phyloP scores from a whole-genome alignment of 495 filamentous ascomycete species.

The Filosporella fistucella region DNA sequence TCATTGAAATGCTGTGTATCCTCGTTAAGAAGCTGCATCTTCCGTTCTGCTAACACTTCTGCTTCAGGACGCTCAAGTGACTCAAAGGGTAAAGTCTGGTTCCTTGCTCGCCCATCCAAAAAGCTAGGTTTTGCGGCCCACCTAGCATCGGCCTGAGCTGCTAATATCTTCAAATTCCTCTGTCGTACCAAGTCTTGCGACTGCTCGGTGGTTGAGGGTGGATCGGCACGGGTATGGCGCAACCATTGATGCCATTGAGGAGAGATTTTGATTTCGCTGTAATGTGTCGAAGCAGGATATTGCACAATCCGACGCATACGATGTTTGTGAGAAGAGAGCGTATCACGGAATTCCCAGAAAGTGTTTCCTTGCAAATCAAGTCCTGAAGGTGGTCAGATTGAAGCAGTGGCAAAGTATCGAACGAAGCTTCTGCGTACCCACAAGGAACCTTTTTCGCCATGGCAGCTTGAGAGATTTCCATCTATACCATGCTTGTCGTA shows the following conservation, averaged over 20 bases:
- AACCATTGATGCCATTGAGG: constrained; percentile 98
- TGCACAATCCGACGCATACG: constrained; percentile 64
- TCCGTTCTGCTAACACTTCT: background rate
- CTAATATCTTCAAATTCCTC: constrained; percentile 65
- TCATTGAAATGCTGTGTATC: constrained; percentile 22
- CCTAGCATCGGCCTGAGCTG: constrained; percentile 73
- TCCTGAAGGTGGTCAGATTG: constrained; percentile 44
- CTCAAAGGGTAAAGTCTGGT: constrained; percentile 36
- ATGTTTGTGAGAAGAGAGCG: constrained; percentile 44
- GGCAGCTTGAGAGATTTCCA: constrained; percentile 84
- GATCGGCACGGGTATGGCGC: constrained; percentile 65
- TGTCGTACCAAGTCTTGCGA: constrained; percentile 62
- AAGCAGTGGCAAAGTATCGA: background rate
- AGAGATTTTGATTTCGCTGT: constrained; percentile 54
- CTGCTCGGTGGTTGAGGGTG: constrained; percentile 77
- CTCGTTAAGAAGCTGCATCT: background rate
- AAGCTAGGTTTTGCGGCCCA: constrained; percentile 72
- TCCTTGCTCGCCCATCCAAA: constrained; percentile 47
- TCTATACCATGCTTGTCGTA: constrained; percentile 61
- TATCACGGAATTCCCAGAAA: constrained; percentile 86
- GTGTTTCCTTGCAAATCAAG: constrained; percentile 85
- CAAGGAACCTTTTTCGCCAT: constrained; percentile 78
- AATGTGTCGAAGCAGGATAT: constrained; percentile 54
- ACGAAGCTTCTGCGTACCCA: constrained; percentile 51
- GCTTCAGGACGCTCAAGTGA: background rate